Percentiles rank a stretch among this genome's conserved stretches.
phyloP scores from a whole-genome alignment of 768 basidiomycete genomes.

The Boletus rufocinnamomeus region DNA sequence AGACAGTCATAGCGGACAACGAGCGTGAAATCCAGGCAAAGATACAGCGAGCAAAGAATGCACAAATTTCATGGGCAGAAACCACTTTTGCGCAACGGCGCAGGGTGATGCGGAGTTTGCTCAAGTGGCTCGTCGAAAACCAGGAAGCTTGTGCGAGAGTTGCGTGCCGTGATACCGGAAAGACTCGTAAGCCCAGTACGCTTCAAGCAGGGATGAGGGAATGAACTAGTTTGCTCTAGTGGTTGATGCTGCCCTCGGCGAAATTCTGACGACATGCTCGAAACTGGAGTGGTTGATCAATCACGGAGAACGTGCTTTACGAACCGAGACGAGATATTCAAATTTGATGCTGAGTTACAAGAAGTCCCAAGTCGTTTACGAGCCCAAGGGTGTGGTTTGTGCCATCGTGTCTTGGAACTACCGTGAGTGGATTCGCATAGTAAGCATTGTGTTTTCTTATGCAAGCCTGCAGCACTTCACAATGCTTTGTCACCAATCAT shows the following conservation, averaged over 20 bases:
- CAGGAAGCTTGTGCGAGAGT: conserved; percentile 84
- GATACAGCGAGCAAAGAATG: conserved; percentile 61
- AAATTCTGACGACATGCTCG: conserved; percentile 91
- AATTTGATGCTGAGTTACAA: conserved; percentile 77
- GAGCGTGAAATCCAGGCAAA: conserved; percentile 71
- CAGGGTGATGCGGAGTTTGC: conserved; percentile 80
- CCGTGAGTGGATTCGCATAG: conserved; percentile 49
- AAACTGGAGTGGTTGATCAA: conserved; percentile 92
- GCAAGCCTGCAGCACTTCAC: conserved; percentile 69
- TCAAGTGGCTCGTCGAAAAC: conserved; percentile 93
- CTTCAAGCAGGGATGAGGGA: not conserved
- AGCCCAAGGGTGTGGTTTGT: conserved; percentile 90
- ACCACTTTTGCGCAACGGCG: conserved; percentile 79
- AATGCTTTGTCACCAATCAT: conserved; percentile 94
- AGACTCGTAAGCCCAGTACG: conserved; percentile 66
- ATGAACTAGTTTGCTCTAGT: conserved; percentile 48
- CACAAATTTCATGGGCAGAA: conserved; percentile 72
- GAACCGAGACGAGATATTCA: conserved; percentile 67
- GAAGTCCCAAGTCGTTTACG: conserved; percentile 75
- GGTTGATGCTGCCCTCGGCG: conserved; percentile 91
- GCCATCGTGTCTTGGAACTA: conserved; percentile 97
- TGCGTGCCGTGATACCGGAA: conserved; percentile 92
- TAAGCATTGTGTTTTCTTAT: not conserved
- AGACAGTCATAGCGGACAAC: conserved; percentile 75
- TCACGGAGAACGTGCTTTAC: conserved; percentile 77